Conservation (phyloP, 1,284 basidiomycete genomes). For the Ceratobasidium theobromae region DNA sequence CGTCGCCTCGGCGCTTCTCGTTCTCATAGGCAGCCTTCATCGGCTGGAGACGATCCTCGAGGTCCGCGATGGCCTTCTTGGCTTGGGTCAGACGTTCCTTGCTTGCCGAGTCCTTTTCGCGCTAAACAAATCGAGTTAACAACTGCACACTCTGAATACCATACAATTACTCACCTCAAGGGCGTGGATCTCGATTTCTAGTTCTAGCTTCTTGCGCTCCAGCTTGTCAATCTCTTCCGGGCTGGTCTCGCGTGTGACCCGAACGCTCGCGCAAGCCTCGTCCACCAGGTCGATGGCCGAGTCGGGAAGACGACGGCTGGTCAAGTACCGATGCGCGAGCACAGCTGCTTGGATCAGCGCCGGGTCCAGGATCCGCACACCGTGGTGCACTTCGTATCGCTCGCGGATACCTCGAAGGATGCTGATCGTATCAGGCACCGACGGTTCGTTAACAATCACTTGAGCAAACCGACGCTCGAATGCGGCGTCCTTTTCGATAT, state of each 20-base stretch:
- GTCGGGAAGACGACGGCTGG: slow-evolving; percentile 81
- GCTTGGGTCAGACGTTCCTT: slow-evolving; percentile 83
- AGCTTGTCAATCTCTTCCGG: slow-evolving; percentile 94
- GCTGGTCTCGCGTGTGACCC: slow-evolving; percentile 91
- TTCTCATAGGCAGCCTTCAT: slow-evolving; percentile 88
- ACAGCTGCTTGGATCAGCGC: slow-evolving; percentile 90
- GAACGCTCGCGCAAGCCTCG: slow-evolving; percentile 89
- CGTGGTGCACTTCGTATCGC: slow-evolving; percentile 74
- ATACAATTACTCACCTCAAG: slow-evolving; percentile 55
- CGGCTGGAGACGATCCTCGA: slow-evolving; percentile 89
- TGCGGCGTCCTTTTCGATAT: slow-evolving; percentile 94
- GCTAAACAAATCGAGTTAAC: slow-evolving; percentile 39
- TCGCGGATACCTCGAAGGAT: slow-evolving; percentile 91
- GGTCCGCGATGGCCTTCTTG: slow-evolving; percentile 77
- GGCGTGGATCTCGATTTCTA: slow-evolving; percentile 96
- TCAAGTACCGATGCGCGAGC: slow-evolving; percentile 92
- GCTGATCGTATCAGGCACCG: slow-evolving; percentile 87
- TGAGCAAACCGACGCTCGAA: slow-evolving; percentile 95
- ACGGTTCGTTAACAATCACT: slow-evolving; percentile 91
- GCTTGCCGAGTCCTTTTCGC: slow-evolving; percentile 89
- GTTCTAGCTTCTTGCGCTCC: slow-evolving; percentile 88
- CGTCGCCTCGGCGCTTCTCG: slow-evolving; percentile 84
- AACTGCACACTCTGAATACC: background rate
- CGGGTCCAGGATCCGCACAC: slow-evolving; percentile 86
- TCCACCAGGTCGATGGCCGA: slow-evolving; percentile 92